These are phyloP conservation scores for Panicum hallii DNA, from an alignment of 202 grass and related monocot genomes.

Conservation along the genomic window DNA sequence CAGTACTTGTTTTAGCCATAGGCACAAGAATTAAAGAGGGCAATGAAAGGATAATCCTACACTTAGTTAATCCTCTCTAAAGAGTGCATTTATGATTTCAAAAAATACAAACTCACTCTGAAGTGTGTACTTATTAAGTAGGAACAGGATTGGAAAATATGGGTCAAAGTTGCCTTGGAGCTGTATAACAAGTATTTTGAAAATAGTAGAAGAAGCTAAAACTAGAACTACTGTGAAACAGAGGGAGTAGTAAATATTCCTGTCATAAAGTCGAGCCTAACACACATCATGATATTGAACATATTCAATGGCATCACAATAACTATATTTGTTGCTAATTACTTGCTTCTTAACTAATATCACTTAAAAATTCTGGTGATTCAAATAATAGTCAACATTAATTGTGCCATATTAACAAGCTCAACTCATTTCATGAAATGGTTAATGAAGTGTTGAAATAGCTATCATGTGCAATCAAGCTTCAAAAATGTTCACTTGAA, in stretches of 20 bases:
- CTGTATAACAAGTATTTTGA: too few species aligned
- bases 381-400: neutral
- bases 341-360: slow-evolving; percentile 11
- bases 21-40: too few species aligned
- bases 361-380: neutral
- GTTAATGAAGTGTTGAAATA: slow-evolving; percentile 20
- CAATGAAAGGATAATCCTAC: too few species aligned
- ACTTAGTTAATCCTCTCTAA: too few species aligned
- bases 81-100: too few species aligned
- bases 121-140: too few species aligned
- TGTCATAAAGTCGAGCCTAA: neutral
- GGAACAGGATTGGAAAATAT: too few species aligned
- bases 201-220: too few species aligned
- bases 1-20: too few species aligned
- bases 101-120: too few species aligned
- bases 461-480: neutral
- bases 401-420: slow-evolving; percentile 1
- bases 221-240: too few species aligned
- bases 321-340: slow-evolving; percentile 7
- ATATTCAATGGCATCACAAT: neutral
- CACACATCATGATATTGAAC: slow-evolving; percentile 17
- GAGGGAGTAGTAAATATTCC: slow-evolving; percentile 2
- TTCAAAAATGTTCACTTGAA: neutral
- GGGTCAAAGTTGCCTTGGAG: too few species aligned
- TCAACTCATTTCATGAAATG: neutral